phyloP scores from a whole-genome alignment of 2,329 filamentous ascomycete genomes.

The Ceratocystiopsis sp. region DNA sequence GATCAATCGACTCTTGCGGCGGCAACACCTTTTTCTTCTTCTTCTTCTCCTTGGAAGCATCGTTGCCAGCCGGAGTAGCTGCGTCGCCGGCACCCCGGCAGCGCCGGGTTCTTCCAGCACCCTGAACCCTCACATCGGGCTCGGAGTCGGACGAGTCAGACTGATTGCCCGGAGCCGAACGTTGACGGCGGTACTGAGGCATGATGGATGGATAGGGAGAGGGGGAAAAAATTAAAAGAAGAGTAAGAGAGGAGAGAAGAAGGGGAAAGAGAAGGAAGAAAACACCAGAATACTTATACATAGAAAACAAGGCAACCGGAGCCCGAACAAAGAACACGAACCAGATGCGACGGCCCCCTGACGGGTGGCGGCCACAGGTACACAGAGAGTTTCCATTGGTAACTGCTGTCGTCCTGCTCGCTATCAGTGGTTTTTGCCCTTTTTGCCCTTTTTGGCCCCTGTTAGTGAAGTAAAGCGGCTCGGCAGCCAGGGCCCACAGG shows the following conservation, averaged over 20 bases:
- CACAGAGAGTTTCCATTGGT: no score
- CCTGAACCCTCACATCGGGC: slow-evolving; percentile 2
- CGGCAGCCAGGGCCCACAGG: no score
- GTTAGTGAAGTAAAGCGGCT: no score
- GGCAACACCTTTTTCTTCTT: slow-evolving; percentile 39
- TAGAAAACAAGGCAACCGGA: no score
- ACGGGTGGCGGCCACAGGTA: no score
- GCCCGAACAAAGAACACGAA: no score
- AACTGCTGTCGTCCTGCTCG: no score
- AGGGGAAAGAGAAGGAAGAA: background rate
- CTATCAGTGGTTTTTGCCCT: no score
- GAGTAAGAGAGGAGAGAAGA: background rate
- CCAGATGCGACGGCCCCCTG: no score
- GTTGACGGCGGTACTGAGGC: background rate
- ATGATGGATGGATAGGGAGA: background rate
- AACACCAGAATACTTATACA: no score
- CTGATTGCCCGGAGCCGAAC: slow-evolving; percentile 11
- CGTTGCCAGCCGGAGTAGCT: background rate
- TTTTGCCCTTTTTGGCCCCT: no score
- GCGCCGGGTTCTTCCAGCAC: background rate
- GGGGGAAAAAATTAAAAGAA: background rate
- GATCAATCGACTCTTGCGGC: slow-evolving; percentile 49
- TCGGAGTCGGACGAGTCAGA: slow-evolving; percentile 15
- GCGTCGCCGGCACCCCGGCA: slow-evolving; percentile 1
- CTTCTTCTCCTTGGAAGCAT: slow-evolving; percentile 27